Percentiles rank a stretch among this genome's conserved stretches.
Conservation (phyloP, 1,284 basidiomycete species). For the Trametes sp. region DNA sequence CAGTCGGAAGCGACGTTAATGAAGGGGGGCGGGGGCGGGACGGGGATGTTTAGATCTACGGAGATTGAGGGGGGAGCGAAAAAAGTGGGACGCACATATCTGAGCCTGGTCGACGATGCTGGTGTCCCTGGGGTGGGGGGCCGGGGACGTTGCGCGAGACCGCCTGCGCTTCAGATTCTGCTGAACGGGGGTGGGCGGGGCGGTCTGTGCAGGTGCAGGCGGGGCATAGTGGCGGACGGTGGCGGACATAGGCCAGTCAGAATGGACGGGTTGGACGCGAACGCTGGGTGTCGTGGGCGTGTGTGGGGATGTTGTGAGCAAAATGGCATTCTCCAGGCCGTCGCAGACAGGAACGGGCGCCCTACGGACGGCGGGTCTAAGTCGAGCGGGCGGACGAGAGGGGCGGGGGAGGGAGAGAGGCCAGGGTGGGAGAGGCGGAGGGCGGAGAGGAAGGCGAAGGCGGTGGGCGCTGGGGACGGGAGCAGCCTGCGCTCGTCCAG, state of each 20-base stretch:
- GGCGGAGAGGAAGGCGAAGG: constrained; percentile 19
- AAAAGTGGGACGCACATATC: constrained; percentile 48
- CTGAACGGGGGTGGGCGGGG: constrained; percentile 37
- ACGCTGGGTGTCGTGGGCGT: constrained; percentile 3
- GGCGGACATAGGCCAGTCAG: constrained; percentile 43
- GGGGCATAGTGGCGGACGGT: constrained; percentile 39
- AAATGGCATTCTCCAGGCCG: constrained; percentile 53
- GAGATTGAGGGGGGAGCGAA: constrained; percentile 13
- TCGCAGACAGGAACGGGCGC: constrained; percentile 26
- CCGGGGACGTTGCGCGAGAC: constrained; percentile 8
- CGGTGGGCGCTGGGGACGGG: constrained; percentile 10
- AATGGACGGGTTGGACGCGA: constrained; percentile 32
- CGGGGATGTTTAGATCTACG: constrained; percentile 12
- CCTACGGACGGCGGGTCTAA: constrained; percentile 24
- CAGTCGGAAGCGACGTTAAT: background rate
- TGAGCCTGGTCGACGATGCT: constrained; percentile 48
- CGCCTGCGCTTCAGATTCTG: constrained; percentile 41
- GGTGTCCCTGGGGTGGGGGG: constrained; percentile 36
- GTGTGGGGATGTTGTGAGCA: constrained; percentile 34
- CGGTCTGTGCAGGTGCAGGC: constrained; percentile 50
- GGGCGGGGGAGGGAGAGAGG: constrained; percentile 20
- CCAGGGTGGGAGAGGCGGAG: constrained; percentile 23
- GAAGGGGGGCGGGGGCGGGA: constrained; percentile 8
- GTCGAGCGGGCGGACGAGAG: constrained; percentile 22
- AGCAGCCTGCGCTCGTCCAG: constrained; percentile 16